These are phyloP conservation scores for Magnolia changhungtana DNA, from an alignment of 164 flowering plant species.

Conservation along the genomic window DNA sequence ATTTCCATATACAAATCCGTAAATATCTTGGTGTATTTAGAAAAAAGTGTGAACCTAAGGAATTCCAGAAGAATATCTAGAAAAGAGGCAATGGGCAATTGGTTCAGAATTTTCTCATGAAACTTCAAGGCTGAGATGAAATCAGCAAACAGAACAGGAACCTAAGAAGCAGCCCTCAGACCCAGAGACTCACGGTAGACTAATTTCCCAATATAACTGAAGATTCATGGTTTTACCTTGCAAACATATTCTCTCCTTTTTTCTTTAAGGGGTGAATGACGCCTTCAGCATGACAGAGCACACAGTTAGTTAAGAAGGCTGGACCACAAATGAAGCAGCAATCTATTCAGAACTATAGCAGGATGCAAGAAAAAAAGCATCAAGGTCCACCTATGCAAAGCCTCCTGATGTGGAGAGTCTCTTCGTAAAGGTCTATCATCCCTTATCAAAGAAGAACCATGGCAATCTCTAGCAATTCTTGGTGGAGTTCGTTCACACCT, in stretches of 20 bases:
- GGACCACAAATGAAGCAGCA: conserved; percentile 50
- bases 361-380: conserved; percentile 46
- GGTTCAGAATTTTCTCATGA: not conserved
- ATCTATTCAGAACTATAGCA: conserved; percentile 48
- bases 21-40: not conserved
- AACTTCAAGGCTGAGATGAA: not conserved
- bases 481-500: conserved; percentile 72
- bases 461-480: conserved; percentile 63
- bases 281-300: conserved; percentile 95
- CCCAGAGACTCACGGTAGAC: conserved; percentile 17
- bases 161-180: conserved; percentile 9
- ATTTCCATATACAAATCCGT: not conserved
- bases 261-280: conserved; percentile 81
- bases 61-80: not conserved
- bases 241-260: conserved; percentile 96
- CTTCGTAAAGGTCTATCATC: conserved; percentile 50
- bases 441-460: conserved; percentile 51
- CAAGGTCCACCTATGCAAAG: conserved; percentile 84
- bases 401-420: conserved; percentile 70
- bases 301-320: conserved; percentile 64
- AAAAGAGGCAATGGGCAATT: not conserved
- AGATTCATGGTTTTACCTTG: conserved; percentile 77
- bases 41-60: not conserved
- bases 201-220: conserved; percentile 21
- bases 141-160: conserved; percentile 13